These are phyloP conservation scores for Podospora didyma DNA, from an alignment of 495 filamentous ascomycete species.

Conservation along the genomic window DNA sequence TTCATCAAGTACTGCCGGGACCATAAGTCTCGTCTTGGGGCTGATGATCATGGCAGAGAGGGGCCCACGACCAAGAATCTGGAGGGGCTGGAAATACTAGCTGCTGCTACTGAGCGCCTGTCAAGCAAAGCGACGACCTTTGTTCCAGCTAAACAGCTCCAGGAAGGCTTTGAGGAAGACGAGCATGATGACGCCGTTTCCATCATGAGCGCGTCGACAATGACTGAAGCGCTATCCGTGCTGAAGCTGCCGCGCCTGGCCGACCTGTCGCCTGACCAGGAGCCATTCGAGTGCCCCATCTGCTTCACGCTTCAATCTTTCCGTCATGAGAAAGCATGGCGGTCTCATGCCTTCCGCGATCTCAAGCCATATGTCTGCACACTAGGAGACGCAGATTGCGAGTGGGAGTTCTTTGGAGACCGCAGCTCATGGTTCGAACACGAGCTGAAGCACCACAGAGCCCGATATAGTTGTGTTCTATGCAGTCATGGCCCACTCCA, in stretches of 20 bases:
- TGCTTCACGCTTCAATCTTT: slow-evolving; percentile 27
- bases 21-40: slow-evolving; percentile 13
- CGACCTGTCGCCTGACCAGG: slow-evolving; percentile 1
- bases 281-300: slow-evolving; percentile 30
- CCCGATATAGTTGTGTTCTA: slow-evolving; percentile 20
- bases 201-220: slow-evolving; percentile 5
- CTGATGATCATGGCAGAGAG: neutral
- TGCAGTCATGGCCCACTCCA: slow-evolving; percentile 9
- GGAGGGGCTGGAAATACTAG: neutral
- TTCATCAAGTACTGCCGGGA: slow-evolving; percentile 31
- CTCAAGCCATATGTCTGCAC: slow-evolving; percentile 35
- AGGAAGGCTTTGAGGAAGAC: neutral
- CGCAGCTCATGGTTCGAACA: slow-evolving; percentile 30
- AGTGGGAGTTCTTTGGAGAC: slow-evolving; percentile 19
- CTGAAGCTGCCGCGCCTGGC: slow-evolving; percentile 8
- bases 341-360: slow-evolving; percentile 28
- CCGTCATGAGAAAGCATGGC: neutral
- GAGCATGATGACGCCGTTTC: neutral
- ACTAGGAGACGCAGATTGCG: slow-evolving; percentile 17
- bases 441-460: slow-evolving; percentile 27
- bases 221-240: neutral
- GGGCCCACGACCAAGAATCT: neutral
- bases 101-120: neutral
- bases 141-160: neutral
- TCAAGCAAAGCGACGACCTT: slow-evolving; percentile 16